phyloP scores from a whole-genome alignment of 2,329 filamentous ascomycete species.

The Periconia macrospinosa region DNA sequence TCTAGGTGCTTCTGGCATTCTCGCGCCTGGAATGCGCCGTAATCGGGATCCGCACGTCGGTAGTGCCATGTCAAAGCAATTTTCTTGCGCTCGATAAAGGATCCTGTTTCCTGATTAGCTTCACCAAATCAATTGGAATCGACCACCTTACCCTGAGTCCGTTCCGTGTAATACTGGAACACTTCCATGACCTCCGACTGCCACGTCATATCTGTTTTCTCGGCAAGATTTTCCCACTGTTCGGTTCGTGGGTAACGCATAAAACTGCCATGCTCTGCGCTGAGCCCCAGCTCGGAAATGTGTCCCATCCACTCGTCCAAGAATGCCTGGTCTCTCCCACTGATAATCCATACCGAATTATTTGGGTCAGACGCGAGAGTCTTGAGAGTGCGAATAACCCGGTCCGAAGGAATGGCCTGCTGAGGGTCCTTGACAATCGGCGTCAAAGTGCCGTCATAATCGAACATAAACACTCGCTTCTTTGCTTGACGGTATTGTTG shows the following conservation, averaged over 20 bases:
- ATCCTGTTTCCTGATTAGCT: constrained; percentile 56
- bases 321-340: constrained; percentile 90
- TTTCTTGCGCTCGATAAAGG: constrained; percentile 91
- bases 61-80: constrained; percentile 98
- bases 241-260: constrained; percentile 77
- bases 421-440: constrained; percentile 90
- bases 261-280: constrained; percentile 95
- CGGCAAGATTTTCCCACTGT: constrained; percentile 87
- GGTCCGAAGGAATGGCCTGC: constrained; percentile 83
- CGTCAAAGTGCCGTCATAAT: constrained; percentile 96
- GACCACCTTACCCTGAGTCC: constrained; percentile 68
- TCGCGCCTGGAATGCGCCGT: constrained; percentile 75
- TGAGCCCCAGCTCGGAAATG: constrained; percentile 85
- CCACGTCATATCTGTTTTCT: constrained; percentile 89
- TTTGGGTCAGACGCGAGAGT: constrained; percentile 75
- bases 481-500: constrained; percentile 72
- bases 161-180: constrained; percentile 87
- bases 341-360: constrained; percentile 98
- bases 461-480: constrained; percentile 94
- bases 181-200: constrained; percentile 80
- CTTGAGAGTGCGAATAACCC: constrained; percentile 78
- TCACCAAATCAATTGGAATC: not conserved
- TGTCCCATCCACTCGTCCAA: constrained; percentile 90
- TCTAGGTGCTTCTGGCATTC: constrained; percentile 84
- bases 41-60: constrained; percentile 84